Evolutionary conservation across 768 basidiomycete species (phyloP).

Genomic region (Pleurotus cornucopiae): DNA sequence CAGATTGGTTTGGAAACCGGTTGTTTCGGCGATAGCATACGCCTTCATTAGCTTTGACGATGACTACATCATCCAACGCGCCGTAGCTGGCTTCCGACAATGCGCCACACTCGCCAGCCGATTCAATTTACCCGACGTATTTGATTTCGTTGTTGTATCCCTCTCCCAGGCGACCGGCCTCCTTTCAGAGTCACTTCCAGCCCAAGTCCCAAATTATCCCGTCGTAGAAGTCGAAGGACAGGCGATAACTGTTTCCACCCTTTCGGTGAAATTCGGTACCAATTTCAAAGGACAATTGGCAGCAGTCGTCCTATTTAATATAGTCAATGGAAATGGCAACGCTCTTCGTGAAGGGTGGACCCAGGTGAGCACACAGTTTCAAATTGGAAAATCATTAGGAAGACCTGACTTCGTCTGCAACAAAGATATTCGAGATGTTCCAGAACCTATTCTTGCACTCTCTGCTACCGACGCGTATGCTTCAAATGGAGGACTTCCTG

Average conservation of each 20-base stretch:
- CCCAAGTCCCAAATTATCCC: constrained; percentile 79
- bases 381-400: neutral
- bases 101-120: constrained; percentile 90
- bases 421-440: constrained; percentile 96
- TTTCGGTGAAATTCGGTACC: constrained; percentile 92
- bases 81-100: constrained; percentile 95
- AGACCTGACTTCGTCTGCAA: constrained; percentile 2
- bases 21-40: constrained; percentile 91
- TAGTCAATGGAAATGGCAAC: constrained; percentile 94
- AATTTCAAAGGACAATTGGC: constrained; percentile 95
- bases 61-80: constrained; percentile 92
- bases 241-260: constrained; percentile 81
- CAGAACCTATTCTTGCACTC: constrained; percentile 95
- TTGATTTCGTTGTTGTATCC: constrained; percentile 93
- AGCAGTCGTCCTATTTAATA: constrained; percentile 95
- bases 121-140: constrained; percentile 90
- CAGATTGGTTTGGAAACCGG: constrained; percentile 85
- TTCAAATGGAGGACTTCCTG: constrained; percentile 98
- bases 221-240: constrained; percentile 88
- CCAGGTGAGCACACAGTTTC: constrained; percentile 47
- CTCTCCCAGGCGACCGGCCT: constrained; percentile 90
- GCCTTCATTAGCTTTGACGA: constrained; percentile 97
- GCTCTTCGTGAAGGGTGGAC: constrained; percentile 94
- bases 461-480: constrained; percentile 81
- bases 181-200: constrained; percentile 66